Percentiles rank a stretch among this genome's conserved stretches.
phyloP scores from a whole-genome alignment of 2,329 filamentous ascomycete genomes.

The Fonsecaea multimorphosa region DNA sequence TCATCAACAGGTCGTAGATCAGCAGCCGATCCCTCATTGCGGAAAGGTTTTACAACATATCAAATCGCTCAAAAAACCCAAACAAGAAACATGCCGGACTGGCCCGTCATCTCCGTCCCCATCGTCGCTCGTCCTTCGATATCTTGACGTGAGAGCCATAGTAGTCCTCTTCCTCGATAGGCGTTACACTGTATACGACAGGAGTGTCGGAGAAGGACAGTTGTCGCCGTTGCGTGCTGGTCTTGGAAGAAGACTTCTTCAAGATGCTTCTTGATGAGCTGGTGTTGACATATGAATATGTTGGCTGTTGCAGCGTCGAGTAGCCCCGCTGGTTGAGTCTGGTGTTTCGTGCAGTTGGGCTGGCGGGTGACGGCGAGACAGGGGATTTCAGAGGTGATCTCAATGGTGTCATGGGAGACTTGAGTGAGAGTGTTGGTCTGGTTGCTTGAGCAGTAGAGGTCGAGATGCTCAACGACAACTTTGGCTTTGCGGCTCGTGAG shows the following conservation, averaged over 20 bases:
- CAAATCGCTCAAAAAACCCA: constrained; percentile 17
- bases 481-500: constrained; percentile 51
- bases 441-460: constrained; percentile 42
- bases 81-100: not conserved
- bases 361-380: constrained; percentile 50
- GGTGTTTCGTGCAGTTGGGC: constrained; percentile 50
- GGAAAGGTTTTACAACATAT: constrained; percentile 14
- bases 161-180: constrained; percentile 57
- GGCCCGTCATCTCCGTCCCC: constrained; percentile 46
- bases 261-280: constrained; percentile 56
- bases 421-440: constrained; percentile 50
- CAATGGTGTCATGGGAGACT: constrained; percentile 48
- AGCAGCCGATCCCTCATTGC: not conserved
- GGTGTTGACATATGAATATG: constrained; percentile 52
- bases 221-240: constrained; percentile 43
- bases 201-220: constrained; percentile 53
- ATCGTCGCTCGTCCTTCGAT: constrained; percentile 54
- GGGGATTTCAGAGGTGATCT: constrained; percentile 54
- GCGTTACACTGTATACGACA: constrained; percentile 55
- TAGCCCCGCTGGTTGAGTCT: constrained; percentile 47
- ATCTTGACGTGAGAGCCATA: constrained; percentile 56
- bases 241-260: constrained; percentile 47
- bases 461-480: constrained; percentile 56
- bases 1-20: constrained; percentile 7
- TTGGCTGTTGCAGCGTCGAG: constrained; percentile 48